Base-by-base conservation (phyloP, 495 filamentous ascomycete species). In the Trichoderma parareesei region DNA sequence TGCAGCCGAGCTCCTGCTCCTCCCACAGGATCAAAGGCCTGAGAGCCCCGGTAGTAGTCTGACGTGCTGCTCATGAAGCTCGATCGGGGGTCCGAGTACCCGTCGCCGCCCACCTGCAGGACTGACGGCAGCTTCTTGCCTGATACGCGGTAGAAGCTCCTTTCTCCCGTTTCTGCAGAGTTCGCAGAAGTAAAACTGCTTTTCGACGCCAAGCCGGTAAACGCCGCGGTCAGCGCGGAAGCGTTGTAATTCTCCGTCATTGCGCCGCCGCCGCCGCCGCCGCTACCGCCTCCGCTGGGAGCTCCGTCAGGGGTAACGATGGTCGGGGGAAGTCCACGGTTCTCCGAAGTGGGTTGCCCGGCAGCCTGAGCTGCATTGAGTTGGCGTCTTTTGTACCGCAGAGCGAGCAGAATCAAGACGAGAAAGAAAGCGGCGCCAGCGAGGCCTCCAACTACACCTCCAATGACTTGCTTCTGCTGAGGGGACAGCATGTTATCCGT, bases 61-160 rank as follows among this genome's bases (percentile, higher is more conserved):
- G 81, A 79, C 60, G 71, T 71, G 60, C 75, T 76, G 69, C 77
- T 81, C 65, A 79, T 67, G 27, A 76, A 66, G 64, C 78, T 82
- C 37, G 71, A 75, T 65, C 74, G 74, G n/a, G 79, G 76, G 62
- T 85, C 88, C 65, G 83, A 83, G 69, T 86, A 91, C 4, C 88
- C 88, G 71, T 91, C 86, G 20, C 88, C 87, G 55, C 89, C 87
- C 42, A 82, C 82, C 44, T 84, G 80, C 42, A 91, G 75, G 5
- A 91, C 88, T 16, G 90, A 85, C 5, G 83, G 80, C n/a, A 93
- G 76, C 68, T 91, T 91, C 63, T 85, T 80, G 42, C 90, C 90
- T 6, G 88, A 88, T 5, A 93, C 75, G 16, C 80, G 77, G 53
- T 82, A 76, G 66, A 83, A 80, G 4, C 80, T 81, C 69, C 79